Conservation (phyloP, 257 asterid genomes). For the Ligustrum vulgare region DNA sequence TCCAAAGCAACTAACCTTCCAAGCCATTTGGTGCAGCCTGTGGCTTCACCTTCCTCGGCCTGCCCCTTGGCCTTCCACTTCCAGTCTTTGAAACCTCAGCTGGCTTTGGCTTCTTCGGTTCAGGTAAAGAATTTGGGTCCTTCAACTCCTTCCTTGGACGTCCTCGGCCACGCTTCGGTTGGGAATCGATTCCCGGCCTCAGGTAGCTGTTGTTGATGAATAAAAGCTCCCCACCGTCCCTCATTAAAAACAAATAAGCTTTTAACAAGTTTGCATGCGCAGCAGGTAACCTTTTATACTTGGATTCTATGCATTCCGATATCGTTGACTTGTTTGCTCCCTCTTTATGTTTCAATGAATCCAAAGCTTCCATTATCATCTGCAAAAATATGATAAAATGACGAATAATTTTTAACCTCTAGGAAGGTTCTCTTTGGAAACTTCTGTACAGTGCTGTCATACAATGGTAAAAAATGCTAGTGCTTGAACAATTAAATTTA, state of each 20-base stretch:
- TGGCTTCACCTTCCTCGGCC: slow-evolving; percentile 74
- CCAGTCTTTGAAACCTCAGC: slow-evolving; percentile 39
- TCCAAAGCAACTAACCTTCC: slow-evolving; percentile 31
- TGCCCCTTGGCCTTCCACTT: slow-evolving; percentile 73
- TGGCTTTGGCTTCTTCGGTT: slow-evolving; percentile 64
- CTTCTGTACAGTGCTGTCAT: background rate
- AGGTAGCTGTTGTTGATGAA: slow-evolving; percentile 72
- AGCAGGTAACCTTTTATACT: slow-evolving; percentile 62
- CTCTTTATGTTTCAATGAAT: slow-evolving; percentile 54
- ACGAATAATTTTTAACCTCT: background rate
- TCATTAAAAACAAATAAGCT: slow-evolving; percentile 50
- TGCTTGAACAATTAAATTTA: background rate
- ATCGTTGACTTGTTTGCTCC: slow-evolving; percentile 75
- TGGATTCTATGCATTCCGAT: slow-evolving; percentile 64
- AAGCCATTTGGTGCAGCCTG: slow-evolving; percentile 53
- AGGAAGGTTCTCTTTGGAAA: background rate
- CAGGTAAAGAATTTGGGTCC: slow-evolving; percentile 70
- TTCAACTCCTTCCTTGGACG: slow-evolving; percentile 85
- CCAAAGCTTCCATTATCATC: slow-evolving; percentile 82
- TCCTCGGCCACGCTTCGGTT: slow-evolving; percentile 73
- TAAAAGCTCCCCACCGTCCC: slow-evolving; percentile 60
- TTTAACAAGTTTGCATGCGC: slow-evolving; percentile 62
- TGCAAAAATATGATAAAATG: slow-evolving; percentile 28
- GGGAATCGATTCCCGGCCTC: slow-evolving; percentile 59
- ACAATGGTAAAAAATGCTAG: background rate